Conservation (phyloP, 352 stramenopile species). For the Pythium rhizo-oryzae region DNA sequence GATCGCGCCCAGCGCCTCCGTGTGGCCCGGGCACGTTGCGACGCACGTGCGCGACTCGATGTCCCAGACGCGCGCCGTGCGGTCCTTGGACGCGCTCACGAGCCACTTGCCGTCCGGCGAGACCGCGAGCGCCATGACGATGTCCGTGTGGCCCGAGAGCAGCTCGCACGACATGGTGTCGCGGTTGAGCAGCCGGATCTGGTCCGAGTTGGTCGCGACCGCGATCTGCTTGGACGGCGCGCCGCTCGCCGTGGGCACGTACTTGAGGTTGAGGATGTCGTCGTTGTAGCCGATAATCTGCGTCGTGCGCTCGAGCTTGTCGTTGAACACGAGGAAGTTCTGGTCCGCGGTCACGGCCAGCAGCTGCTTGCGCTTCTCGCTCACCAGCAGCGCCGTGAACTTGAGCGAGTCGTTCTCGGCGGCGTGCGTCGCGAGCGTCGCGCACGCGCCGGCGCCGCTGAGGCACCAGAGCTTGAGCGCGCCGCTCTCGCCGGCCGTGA, state of each 20-base stretch:
- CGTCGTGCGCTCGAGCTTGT: constrained; percentile 60
- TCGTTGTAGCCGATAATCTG: constrained; percentile 96
- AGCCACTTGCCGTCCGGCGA: constrained; percentile 89
- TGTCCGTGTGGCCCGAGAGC: constrained; percentile 97
- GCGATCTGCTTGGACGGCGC: constrained; percentile 77
- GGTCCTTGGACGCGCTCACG: constrained; percentile 95
- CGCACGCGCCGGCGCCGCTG: constrained; percentile 34
- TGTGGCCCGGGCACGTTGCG: constrained; percentile 92
- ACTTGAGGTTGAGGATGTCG: constrained; percentile 98
- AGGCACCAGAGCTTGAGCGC: constrained; percentile 80
- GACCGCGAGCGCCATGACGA: constrained; percentile 96
- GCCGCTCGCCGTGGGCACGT: constrained; percentile 80
- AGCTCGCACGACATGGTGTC: constrained; percentile 93
- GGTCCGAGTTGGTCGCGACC: constrained; percentile 96
- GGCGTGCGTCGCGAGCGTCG: constrained; percentile 51
- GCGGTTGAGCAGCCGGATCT: constrained; percentile 95
- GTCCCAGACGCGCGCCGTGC: constrained; percentile 93
- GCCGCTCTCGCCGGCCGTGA: constrained; percentile 93
- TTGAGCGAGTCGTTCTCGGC: constrained; percentile 50
- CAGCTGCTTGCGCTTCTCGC: constrained; percentile 58
- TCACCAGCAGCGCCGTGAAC: constrained; percentile 63
- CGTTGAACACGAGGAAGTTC: constrained; percentile 87
- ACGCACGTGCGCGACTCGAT: constrained; percentile 76
- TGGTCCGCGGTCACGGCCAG: constrained; percentile 83
- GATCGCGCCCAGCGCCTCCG: constrained; percentile 93